Base-by-base conservation (phyloP, 1,284 basidiomycete genomes). In the Cryptococcus sp. region DNA sequence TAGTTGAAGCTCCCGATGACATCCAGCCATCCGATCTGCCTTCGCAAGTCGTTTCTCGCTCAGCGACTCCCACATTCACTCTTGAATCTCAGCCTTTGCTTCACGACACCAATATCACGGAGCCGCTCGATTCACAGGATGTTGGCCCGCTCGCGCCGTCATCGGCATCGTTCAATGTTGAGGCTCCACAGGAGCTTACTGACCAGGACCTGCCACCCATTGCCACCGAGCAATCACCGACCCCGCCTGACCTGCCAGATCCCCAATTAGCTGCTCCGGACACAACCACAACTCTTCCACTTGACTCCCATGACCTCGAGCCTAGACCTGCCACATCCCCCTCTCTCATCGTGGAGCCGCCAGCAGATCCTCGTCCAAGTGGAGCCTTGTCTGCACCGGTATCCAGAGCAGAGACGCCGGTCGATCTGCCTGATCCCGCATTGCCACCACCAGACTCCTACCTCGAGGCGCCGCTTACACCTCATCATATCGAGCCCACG, bases 371-470 rank as follows among this genome's bases (percentile, higher is more conserved):
- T 19, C n/a, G 35, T 5, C 51, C 47, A 16, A 48, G 30, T 13
- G 57, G 49, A 10, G 49, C 41, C 8, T 11, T 50, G 1, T 52
- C 50, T 3, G 43, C 20, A 5, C 46, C 54, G 15, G 39, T 47
- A 10, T 50, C 59, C 1, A 41, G 57, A 42, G 55, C 52, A 16
- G 58, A 57, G 25, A 58, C 65, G 5, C 58, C 62, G 3, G 54
- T 57, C 27, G 52, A 57, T 11, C 30, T 67, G 13, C 65, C 65
- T 5, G 63, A 62, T 49, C 65, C 60, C 5, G 16, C 50, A 13
- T 25, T 48, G 16, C 54, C 62, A 11, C 60, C 62, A 16, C 53
- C 55, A 8, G 62, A 62, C 41, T 30, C 64, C 3, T 48, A 58
- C n/a, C 22, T 62, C 2, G 30, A 51, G 23, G 49, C 58, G 16